phyloP scores from a whole-genome alignment of 768 basidiomycete species.

The Phaffia australis region DNA sequence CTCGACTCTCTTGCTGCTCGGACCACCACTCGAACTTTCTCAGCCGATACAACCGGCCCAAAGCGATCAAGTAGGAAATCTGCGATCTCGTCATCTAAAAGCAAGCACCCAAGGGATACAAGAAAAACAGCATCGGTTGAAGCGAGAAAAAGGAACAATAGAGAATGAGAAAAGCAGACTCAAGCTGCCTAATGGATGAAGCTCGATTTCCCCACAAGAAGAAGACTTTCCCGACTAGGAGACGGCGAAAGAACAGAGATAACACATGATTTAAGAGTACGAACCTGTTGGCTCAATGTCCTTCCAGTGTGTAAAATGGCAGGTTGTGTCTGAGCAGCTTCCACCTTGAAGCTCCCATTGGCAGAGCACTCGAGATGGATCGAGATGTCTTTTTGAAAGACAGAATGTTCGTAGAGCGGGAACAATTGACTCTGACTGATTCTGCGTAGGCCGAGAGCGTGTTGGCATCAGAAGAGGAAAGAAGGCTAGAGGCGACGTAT shows the following conservation, averaged over 20 bases:
- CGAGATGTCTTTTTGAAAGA: slow-evolving; percentile 1
- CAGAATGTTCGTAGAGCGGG: not conserved
- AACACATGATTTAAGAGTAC: not conserved
- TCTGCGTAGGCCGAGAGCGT: not conserved
- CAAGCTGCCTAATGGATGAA: not conserved
- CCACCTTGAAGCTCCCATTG: slow-evolving; percentile 14
- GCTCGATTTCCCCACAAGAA: not conserved
- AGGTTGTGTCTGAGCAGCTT: slow-evolving; percentile 8
- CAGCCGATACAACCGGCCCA: not conserved
- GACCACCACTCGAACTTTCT: slow-evolving; percentile 6
- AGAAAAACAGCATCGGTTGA: slow-evolving; percentile 2
- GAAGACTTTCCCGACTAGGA: not conserved
- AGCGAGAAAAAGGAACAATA: not conserved
- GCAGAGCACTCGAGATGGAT: slow-evolving; percentile 8
- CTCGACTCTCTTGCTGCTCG: slow-evolving; percentile 4
- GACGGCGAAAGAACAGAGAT: not conserved
- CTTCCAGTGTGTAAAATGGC: slow-evolving; percentile 7
- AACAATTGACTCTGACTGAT: not conserved
- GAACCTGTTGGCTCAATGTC: slow-evolving; percentile 11
- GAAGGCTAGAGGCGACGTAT: slow-evolving; percentile 14
- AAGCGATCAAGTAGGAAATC: slow-evolving; percentile 11
- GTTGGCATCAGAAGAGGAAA: slow-evolving; percentile 9
- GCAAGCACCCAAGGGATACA: not conserved
- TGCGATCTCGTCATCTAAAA: slow-evolving; percentile 12
- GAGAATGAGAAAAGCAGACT: slow-evolving; percentile 1